phyloP scores from a whole-genome alignment of 2,329 filamentous ascomycete genomes.

The Ophidiomyces ophidiicola region DNA sequence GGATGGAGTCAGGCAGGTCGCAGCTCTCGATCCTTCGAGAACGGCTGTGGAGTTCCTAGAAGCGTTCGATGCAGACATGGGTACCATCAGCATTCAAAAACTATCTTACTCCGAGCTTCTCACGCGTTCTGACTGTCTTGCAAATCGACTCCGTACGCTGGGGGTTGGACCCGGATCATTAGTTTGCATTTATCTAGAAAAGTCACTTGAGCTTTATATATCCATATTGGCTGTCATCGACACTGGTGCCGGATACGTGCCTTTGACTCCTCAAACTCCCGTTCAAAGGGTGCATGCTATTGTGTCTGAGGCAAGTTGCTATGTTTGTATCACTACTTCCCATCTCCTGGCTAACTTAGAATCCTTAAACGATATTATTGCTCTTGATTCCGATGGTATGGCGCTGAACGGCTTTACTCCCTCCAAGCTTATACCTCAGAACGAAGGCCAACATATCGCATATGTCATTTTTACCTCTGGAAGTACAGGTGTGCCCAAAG shows the following conservation, averaged over 20 bases:
- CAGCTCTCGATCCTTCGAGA: slow-evolving; percentile 37
- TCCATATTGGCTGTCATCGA: slow-evolving; percentile 65
- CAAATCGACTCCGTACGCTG: slow-evolving; percentile 40
- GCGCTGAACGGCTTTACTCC: background rate
- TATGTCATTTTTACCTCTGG: slow-evolving; percentile 79
- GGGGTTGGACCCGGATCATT: slow-evolving; percentile 44
- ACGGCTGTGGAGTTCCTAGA: slow-evolving; percentile 54
- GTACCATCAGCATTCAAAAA: slow-evolving; percentile 25
- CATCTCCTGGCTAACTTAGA: slow-evolving; percentile 6
- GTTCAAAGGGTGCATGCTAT: slow-evolving; percentile 48
- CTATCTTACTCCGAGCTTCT: slow-evolving; percentile 58
- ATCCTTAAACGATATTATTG: background rate
- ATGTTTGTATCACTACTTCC: slow-evolving; percentile 33
- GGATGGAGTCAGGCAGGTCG: slow-evolving; percentile 44
- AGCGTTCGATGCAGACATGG: slow-evolving; percentile 31
- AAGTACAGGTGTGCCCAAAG: slow-evolving; percentile 68
- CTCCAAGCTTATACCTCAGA: background rate
- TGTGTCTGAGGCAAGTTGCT: slow-evolving; percentile 46
- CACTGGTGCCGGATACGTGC: slow-evolving; percentile 65
- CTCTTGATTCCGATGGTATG: slow-evolving; percentile 4
- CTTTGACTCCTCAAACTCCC: slow-evolving; percentile 62
- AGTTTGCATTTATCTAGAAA: slow-evolving; percentile 66
- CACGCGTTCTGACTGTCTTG: slow-evolving; percentile 50
- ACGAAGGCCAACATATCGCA: slow-evolving; percentile 42
- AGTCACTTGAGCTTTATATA: slow-evolving; percentile 59